Base-by-base conservation (phyloP, 2,329 filamentous ascomycete species). In the Dendryphion nanum region DNA sequence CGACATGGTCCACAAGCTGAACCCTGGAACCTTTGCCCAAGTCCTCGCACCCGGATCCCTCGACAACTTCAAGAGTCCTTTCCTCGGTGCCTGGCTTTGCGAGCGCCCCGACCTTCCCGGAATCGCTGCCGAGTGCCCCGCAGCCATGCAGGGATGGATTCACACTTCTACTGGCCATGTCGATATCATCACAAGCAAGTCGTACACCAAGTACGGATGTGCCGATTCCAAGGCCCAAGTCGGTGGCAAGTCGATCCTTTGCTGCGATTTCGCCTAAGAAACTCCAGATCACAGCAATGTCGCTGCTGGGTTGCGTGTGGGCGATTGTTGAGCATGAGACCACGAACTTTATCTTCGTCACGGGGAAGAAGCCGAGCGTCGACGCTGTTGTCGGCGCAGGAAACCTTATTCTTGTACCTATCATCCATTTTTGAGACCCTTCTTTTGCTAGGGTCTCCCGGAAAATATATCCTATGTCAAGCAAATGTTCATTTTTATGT, bases 71-170 rank as follows among this genome's bases (percentile, higher is more conserved):
- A 40, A 52, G 41, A 32, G 47, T 37, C 54, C 59, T 42, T 62
- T 60, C 42, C 53, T 61, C 14, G 60, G 60, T 18, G 59, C 56
- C 35, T 63, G 60, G 60, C 57, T 63, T 35, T 63, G 60, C 57
- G 60, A 63, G 49, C 47, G 50, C 15, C 50, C 60, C 37, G 38
- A 37, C 23, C 45, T 56, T 15, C 38, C 49, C 17, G 57, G 55
- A 34, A 45, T 61, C 21, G 43, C 53, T 34, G 51, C 48, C 26
- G 40, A 54, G 43, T 62, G 60, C 53, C 6, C 21, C 8, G 42
- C 30, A 5, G 20, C 38, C 30, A 56, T 57, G 20, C 10, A 52
- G n/a, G 59, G 57, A 44, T 63, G 57, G 55, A 26, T 33, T 6
- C 56, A 61, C 51, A 7, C 45, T 15, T 53, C 58, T 46, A 59